Conservation (phyloP, 1,139 yeast genomes). For the Geotrichum fermentans region DNA sequence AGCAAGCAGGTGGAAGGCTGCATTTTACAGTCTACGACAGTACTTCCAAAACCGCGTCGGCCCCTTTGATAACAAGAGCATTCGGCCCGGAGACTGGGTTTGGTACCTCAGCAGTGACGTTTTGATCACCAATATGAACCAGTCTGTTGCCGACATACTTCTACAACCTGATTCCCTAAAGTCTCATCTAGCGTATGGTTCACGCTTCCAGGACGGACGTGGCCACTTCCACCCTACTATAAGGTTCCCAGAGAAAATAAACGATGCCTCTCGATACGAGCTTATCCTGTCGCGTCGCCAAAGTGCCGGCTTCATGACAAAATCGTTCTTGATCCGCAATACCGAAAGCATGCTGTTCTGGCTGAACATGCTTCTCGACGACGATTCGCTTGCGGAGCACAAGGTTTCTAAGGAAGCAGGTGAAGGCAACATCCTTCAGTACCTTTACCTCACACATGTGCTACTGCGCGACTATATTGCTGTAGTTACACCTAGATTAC, state of each 20-base stretch:
- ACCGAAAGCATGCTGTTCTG: conserved; percentile 14
- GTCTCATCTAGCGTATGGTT: conserved; percentile 6
- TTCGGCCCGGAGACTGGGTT: conserved; percentile 13
- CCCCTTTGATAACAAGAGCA: not conserved
- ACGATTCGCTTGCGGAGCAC: not conserved
- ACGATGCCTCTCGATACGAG: not conserved
- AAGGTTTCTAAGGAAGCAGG: not conserved
- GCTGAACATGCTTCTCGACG: conserved; percentile 14
- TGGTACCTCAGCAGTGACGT: conserved; percentile 10
- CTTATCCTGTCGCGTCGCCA: conserved; percentile 10
- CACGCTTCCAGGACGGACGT: conserved; percentile 7
- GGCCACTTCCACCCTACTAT: conserved; percentile 10
- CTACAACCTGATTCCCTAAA: conserved; percentile 11
- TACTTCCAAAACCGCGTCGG: not conserved
- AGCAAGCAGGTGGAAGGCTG: not conserved
- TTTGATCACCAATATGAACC: conserved; percentile 5
- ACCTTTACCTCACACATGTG: conserved; percentile 7
- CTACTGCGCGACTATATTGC: conserved; percentile 1
- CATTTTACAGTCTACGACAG: not conserved
- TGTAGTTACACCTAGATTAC: conserved; percentile 11
- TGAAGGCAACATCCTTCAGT: conserved; percentile 12
- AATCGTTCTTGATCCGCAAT: conserved; percentile 15
- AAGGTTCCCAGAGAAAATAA: conserved; percentile 8
- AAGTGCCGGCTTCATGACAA: conserved; percentile 1
- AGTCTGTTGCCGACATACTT: not conserved